Base-by-base conservation (phyloP, 192 early-diverging fungal genomes). In the Geranomyces michiganensis region DNA sequence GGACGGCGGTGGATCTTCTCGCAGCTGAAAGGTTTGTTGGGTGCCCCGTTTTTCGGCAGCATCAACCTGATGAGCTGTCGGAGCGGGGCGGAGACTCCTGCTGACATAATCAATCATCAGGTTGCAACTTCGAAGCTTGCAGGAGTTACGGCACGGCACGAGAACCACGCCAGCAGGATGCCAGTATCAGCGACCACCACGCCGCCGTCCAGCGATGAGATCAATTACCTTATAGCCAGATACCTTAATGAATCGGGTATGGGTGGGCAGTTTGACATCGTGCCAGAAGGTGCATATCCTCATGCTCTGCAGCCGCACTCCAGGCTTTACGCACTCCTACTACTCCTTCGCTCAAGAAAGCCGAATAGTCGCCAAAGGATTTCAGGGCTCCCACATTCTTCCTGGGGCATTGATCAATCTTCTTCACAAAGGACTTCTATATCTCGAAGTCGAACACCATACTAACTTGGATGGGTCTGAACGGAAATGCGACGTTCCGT, bases 401-500 rank as follows among this genome's bases (percentile, higher is more conserved):
- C 93, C 92, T 26, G 96, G 96, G 14, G 84, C 88, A 1, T 84
- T 98, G 36, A 90, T 98, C 36, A 87, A 80, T 75, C 82, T 94
- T 19, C 80, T 98, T 65, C 95, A 96, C 71, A 96, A 96, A 75
- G 96, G 93, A 0, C 81, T 98, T 36, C 91, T 91, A 72, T 96
- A 95, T 73, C 85, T 89, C 77, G 93, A 96, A 67, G 85, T 96
- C 56, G 95, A 98, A 76, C 82, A 87, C 0, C 96, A 98, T 72
- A 76, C 92, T 47, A 91, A 91, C 62, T 73, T 91, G 88, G 93
- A 98, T 77, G 95, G 96, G 19, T 86, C 89, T 5, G 82, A 88
- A 70, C 81, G 78, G 29, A 85, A 88, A 65, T 94, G 93, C 74
- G 79, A 65, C 29, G 90, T 79, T 8, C 92, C 92, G 8, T 89